Evolutionary conservation across 495 filamentous ascomycete species (phyloP), one percentile per base, ranked within the genome.

Genomic region (Xylaria castorea): DNA sequence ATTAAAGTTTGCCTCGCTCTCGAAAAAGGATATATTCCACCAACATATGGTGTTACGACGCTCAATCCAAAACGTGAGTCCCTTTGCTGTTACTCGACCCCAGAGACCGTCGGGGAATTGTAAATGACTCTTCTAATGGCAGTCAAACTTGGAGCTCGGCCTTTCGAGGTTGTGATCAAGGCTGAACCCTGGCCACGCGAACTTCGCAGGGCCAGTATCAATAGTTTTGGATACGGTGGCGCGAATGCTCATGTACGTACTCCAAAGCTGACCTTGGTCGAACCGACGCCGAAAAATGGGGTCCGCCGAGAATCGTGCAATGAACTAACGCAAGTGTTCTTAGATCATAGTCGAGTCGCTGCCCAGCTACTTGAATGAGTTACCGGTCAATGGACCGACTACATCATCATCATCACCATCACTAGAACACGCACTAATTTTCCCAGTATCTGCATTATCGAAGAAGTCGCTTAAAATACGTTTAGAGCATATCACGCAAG

Each of bases 181-280:
- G 14, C 32, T 11, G 60, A 77, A 55, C 5, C 46, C 0, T 77
- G 75, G 68, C 72, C 66, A 5, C 53, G 66, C 40, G 6, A 25
- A 5, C 20, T 76, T 6, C 78, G 73, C 8, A 60, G 80, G 3
- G 79, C 75, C 0, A 80, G 81, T 32, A 78, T 87, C 60, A 85
- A 85, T 65, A 82, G 79, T 14, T 86, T 85, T 57, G 86, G 86
- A 0, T 86, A 81, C 58, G 85, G 85, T 0, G 85, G 85, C 16
- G 72, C 84, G 0, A 88, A 88, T 55, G 79, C 81, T 0, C 84
- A 87, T 68, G 79, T 50, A 46, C 20, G 46, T 50, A n/a, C 5
- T 50, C 5, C 5, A 50, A 50, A n/a, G 4, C 5, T n/a, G 5
- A 18, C 46, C 6, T 48, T 48, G 46, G 42, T 46, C 2, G 14